Base-by-base conservation (phyloP, 2,329 filamentous ascomycete species). In the Fonsecaea erecta region DNA sequence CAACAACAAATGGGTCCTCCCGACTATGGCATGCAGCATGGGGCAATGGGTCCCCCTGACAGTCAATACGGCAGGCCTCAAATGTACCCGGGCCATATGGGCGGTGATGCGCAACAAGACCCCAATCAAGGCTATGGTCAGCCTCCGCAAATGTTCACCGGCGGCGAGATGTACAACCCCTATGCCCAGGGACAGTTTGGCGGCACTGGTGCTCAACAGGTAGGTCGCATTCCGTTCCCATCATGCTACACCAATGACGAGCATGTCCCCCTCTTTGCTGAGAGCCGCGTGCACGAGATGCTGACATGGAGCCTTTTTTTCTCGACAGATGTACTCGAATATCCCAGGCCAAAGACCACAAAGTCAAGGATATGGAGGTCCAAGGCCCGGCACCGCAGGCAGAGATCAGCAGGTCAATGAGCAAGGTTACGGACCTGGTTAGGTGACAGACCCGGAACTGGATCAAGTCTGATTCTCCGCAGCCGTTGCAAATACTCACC, bases 81-180 rank as follows among this genome's bases (percentile, higher is more conserved):
- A 52, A 94, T 97, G 87, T 97, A 97, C 75, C 84, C 89, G 32
- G 89, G 88, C 61, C 88, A 92, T 69, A 90, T 93, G 64, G 68
- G 68, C 34, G 69, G 64, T 18, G 70, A 72, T 53, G 68, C 30
- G 5, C 91, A 92, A 71, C 82, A 88, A 14, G 90, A 90, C 55
- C 87, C 90, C 12, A 84, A 86, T 53, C 85, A 86, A 58, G 85
- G 86, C 12, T 96, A 96, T 75, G 90, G 89, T 14, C 92, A 95
- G 74, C 86, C 90, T 71, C 75, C 78, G 52, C 81, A 87, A 68
- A 96, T 97, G 85, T 97, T 93, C 78, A 88, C 92, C 68, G 88
- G 87, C 69, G 59, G 68, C 21, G 68, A 69, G 14, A 97, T 97
- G 84, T 98, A 98, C 77, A 85, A 85, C 43, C 75, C 77, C 24